Percentiles rank a stretch among this genome's conserved stretches.
Conservation (phyloP, 2,329 filamentous ascomycete species). For the Alternaria alternata region DNA sequence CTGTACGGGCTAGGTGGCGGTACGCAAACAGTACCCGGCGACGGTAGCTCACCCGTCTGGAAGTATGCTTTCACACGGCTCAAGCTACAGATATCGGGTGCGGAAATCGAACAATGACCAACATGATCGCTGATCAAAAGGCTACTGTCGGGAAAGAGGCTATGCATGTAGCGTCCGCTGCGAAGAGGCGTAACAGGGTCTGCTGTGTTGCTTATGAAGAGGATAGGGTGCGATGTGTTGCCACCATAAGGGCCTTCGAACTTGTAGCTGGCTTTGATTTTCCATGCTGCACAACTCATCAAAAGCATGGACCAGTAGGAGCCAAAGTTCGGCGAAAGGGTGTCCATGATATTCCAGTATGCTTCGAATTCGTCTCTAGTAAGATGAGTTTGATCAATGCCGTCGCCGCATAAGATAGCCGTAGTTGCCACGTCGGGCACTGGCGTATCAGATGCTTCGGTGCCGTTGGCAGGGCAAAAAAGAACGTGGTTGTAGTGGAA, state of each 20-base stretch:
- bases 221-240: constrained; percentile 62
- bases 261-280: constrained; percentile 44
- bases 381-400: constrained; percentile 41
- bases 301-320: constrained; percentile 50
- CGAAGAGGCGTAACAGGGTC: constrained; percentile 67
- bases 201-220: constrained; percentile 65
- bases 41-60: constrained; percentile 56
- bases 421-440: constrained; percentile 23
- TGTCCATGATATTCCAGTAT: constrained; percentile 46
- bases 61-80: constrained; percentile 50
- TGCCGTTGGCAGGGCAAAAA: constrained; percentile 37
- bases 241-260: constrained; percentile 42
- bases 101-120: constrained; percentile 57
- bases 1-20: constrained; percentile 43
- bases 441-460: constrained; percentile 9
- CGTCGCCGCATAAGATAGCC: constrained; percentile 54
- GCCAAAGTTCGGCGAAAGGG: constrained; percentile 47
- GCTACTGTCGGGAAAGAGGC: constrained; percentile 54
- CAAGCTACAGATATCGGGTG: constrained; percentile 48
- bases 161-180: constrained; percentile 53
- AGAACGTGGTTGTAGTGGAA: constrained; percentile 35
- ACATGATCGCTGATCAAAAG: constrained; percentile 55
- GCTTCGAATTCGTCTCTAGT: constrained; percentile 40
- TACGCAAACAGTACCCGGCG: constrained; percentile 55
- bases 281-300: constrained; percentile 52